Base-by-base conservation (phyloP, 805 yeast genomes). In the Lipomyces mesembrius region DNA sequence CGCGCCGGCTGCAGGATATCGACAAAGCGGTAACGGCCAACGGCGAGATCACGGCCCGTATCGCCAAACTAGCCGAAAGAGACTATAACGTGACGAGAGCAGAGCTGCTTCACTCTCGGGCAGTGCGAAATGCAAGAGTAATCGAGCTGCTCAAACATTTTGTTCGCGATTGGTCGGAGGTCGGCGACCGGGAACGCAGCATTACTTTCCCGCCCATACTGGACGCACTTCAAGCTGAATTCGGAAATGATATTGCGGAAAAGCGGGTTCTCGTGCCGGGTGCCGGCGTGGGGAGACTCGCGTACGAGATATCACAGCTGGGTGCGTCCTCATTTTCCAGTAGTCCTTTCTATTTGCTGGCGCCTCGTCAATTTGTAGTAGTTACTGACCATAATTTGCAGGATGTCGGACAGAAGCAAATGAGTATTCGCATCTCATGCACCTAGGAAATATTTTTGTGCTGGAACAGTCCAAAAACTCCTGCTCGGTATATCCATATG, bases 391-490 rank as follows among this genome's bases (percentile, higher is more conserved):
- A 11, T 25, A 55, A 12, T 20, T 20, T n/a, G 22, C 25, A 70
- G 82, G 81, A 55, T 79, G 82, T 58, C 66, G 79, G 6, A 92
- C 91, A 0, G 88, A 88, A 67, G 87, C 96, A 0, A 83, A 91
- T 39, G 98, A 93, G 75, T 85, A 83, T 74, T 89, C 94, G 2
- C 84, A 89, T 53, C 76, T 89, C 65, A 92, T 92, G 97, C 85
- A 86, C 69, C 71, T 89, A 0, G 87, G 91, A 70, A 72, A 74
- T 1, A 56, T 68, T 51, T 78, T 69, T 62, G 70, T 75, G 7
- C 71, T 80, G n/a, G 67, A 63, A 25, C 61, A 54, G 39, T 57
- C 35, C 2, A 37, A 52, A 35, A 46, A 67, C 43, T 72, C 75
- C 54, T 61, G 68, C 52, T 58, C 65, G 6, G 70, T 79, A 2